Percentiles rank a stretch among this genome's conserved stretches.
These are phyloP conservation scores for Teunomyces panamensis DNA, from an alignment of 805 yeast species.

Conservation along the genomic window DNA sequence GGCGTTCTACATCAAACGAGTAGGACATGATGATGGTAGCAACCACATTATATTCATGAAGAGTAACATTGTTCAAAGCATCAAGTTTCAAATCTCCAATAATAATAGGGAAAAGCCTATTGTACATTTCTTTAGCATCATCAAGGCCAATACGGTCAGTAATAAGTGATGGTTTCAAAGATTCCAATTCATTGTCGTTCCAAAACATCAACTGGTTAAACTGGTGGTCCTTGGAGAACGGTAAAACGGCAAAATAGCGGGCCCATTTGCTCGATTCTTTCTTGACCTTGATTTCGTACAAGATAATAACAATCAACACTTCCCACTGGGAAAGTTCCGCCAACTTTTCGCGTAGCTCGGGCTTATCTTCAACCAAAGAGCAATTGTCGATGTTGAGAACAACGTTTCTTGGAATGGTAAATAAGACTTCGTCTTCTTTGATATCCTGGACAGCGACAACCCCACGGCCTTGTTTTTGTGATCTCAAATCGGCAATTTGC, in stretches of 20 bases:
- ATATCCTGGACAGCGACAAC: conserved; percentile 64
- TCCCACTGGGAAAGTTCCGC: conserved; percentile 68
- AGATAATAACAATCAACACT: conserved; percentile 62
- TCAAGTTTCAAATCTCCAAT: conserved; percentile 35
- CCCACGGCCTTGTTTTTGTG: conserved; percentile 70
- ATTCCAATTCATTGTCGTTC: conserved; percentile 56
- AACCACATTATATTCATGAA: conserved; percentile 62
- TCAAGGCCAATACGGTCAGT: conserved; percentile 67
- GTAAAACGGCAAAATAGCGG: conserved; percentile 70
- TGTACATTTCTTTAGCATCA: conserved; percentile 60
- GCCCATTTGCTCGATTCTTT: conserved; percentile 57
- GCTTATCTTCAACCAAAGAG: conserved; percentile 33
- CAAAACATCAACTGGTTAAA: conserved; percentile 80
- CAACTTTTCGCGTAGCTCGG: conserved; percentile 32
- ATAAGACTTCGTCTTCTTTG: conserved; percentile 57
- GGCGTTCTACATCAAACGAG: conserved; percentile 75
- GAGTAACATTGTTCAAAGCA: conserved; percentile 30
- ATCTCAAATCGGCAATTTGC: conserved; percentile 57
- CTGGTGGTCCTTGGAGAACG: conserved; percentile 34
- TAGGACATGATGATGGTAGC: conserved; percentile 87
- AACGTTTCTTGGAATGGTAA: conserved; percentile 61
- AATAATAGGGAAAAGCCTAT: conserved; percentile 38
- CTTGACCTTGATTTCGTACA: conserved; percentile 52
- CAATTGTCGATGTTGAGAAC: conserved; percentile 62
- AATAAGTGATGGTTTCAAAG: conserved; percentile 68